Conservation (phyloP, 2,329 filamentous ascomycete species). For the Epichloe amarillans region DNA sequence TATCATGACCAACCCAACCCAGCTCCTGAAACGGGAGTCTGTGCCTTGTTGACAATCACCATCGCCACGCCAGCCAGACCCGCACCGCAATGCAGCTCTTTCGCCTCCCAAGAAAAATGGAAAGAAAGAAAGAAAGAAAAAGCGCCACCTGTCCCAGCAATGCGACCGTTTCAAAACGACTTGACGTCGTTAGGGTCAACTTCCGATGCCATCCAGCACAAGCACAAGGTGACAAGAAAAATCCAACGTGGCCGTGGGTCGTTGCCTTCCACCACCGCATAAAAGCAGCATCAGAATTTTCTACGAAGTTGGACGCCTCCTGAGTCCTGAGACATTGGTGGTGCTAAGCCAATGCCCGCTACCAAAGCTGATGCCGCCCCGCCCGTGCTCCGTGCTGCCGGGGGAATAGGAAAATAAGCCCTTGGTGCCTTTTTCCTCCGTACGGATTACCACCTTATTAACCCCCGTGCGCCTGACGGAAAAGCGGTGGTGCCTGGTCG, state of each 20-base stretch:
- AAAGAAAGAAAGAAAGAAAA: neutral
- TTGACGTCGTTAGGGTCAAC: neutral
- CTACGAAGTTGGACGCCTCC: no score
- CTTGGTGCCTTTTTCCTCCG: neutral
- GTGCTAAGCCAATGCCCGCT: no score
- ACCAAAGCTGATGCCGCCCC: no score
- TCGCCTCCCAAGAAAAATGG: rapidly evolving
- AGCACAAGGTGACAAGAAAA: no score
- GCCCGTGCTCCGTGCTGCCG: no score
- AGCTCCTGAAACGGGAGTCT: neutral
- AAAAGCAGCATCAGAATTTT: no score
- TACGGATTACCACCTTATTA: no score
- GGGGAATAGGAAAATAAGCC: neutral
- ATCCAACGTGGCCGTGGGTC: no score
- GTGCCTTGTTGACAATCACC: no score
- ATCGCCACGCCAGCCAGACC: neutral
- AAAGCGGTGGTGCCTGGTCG: neutral
- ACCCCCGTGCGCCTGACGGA: neutral
- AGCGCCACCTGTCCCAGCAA: neutral
- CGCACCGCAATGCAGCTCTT: neutral
- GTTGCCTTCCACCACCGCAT: no score
- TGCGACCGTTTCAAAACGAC: neutral
- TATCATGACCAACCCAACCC: neutral
- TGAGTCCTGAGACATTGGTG: no score
- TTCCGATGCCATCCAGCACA: no score